Evolutionary conservation across 2,329 filamentous ascomycete genomes (phyloP), one percentile per base, ranked within the genome.

Genomic region (Sclerotinia spermophila): DNA sequence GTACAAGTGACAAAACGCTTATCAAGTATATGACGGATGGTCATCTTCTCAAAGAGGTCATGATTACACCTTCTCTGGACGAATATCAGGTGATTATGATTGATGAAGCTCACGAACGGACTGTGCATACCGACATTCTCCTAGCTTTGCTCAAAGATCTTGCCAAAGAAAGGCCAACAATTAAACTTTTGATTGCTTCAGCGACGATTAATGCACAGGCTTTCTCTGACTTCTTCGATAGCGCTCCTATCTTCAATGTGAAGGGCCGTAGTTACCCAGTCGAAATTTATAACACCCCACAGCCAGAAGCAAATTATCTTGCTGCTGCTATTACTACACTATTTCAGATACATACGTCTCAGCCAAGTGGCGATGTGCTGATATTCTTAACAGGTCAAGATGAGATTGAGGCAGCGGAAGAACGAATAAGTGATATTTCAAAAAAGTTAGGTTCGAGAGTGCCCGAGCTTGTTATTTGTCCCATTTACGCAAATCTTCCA

Each of bases 21-120:
- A 82, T 99, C 69, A 96, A 97, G 81, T 98, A 97, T 81, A 95
- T 97, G 92, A 99, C 96, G 0, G 96, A 99, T 78, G 96, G 96
- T 79, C 97, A 98, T 91, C 83, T 98, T 53, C 84, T 98, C 42
- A 87, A 94, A 78, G 93, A 97, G 79, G 92, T 97, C 74, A 88
- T 97, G 82, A 95, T 93, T 0, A 93, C 97, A 77, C 94, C 95
- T 0, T 90, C 95, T 75, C 83, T 98, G 8, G 87, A 89, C 1
- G 89, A 89, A 24, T 98, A 98, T 76, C 92, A 92, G 7, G 92
- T 90, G 19, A 82, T 99, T 73, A 97, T 99, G 90, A 95, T 99
- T 70, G 96, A 99, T 79, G 96, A 99, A 80, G 96, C 96, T 0
- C 96, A 99, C 86, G 96, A 99, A 80, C 86, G 96, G 75, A 97